These are phyloP conservation scores for Aspergillus amoenus DNA, from an alignment of 2,329 filamentous ascomycete genomes.

Conservation along the genomic window DNA sequence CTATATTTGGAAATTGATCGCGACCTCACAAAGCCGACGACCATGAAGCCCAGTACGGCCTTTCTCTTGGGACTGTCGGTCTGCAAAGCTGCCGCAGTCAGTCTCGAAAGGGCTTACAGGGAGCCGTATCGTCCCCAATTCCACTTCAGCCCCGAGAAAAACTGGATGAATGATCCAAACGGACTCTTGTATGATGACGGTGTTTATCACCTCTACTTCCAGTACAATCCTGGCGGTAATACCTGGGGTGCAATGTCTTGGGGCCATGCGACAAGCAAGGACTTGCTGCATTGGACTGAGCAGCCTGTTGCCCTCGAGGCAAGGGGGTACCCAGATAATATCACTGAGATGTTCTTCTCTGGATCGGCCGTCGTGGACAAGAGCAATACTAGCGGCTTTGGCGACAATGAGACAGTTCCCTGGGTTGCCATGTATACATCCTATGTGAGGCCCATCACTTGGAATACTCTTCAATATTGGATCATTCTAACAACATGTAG, in stretches of 20 bases:
- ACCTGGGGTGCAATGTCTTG: conserved; percentile 17
- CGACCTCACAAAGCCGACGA: too few species aligned
- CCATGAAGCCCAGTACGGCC: too few species aligned
- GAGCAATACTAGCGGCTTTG: conserved; percentile 64
- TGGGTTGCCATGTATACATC: conserved; percentile 51
- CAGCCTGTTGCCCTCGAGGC: conserved; percentile 11
- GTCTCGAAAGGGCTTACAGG: background rate
- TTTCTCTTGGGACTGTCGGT: too few species aligned
- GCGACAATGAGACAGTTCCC: conserved; percentile 58
- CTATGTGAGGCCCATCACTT: background rate
- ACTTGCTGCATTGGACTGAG: conserved; percentile 29
- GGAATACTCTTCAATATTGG: too few species aligned
- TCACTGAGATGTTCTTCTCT: conserved; percentile 19
- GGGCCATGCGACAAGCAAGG: conserved; percentile 54
- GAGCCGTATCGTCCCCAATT: conserved; percentile 9
- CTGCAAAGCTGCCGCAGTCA: too few species aligned
- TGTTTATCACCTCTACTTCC: conserved; percentile 49
- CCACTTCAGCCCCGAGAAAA: conserved; percentile 7
- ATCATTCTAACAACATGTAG: background rate
- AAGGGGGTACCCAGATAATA: conserved; percentile 44
- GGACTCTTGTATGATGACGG: conserved; percentile 7
- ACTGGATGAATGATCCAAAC: conserved; percentile 18
- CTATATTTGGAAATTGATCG: too few species aligned
- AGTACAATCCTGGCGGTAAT: background rate
- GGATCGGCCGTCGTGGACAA: too few species aligned